These are phyloP conservation scores for Abrus precatorius DNA, from an alignment of 306 rosid species.

Conservation along the genomic window DNA sequence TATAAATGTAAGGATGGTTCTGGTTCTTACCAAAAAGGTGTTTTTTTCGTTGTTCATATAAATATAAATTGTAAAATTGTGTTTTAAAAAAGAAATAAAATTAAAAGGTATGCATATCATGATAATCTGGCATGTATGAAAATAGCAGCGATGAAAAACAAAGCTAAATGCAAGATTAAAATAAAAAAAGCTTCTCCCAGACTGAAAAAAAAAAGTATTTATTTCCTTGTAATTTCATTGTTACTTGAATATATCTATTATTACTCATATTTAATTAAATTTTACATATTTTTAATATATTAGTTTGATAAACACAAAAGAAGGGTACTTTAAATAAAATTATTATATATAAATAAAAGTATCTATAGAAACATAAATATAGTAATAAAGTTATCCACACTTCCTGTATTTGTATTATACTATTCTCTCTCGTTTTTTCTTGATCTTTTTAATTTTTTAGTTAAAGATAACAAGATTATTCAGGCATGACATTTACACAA, in stretches of 20 bases:
- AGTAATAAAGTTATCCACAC: background rate
- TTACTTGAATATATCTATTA: no score
- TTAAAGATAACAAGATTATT: no score
- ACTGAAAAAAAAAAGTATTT: background rate
- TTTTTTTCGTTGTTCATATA: background rate
- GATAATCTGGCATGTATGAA: background rate
- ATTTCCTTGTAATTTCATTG: no score
- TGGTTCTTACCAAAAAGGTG: conserved; percentile 9
- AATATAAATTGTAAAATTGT: no score
- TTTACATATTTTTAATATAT: background rate
- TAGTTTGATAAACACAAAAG: background rate
- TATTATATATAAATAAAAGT: background rate
- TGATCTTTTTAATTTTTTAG: no score
- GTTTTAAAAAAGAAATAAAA: conserved; percentile 18
- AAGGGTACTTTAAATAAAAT: background rate
- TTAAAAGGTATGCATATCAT: background rate
- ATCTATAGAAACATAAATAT: background rate
- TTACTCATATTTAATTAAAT: background rate
- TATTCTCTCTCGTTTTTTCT: background rate
- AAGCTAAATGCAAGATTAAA: background rate
- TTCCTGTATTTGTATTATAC: background rate
- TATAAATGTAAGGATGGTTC: conserved; percentile 24
- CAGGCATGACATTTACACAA: no score
- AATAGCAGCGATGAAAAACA: background rate
- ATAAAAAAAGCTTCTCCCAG: background rate